Evolutionary conservation across 495 filamentous ascomycete genomes (phyloP), one percentile per base, ranked within the genome.

Genomic region (Friedmanniomyces simplex): DNA sequence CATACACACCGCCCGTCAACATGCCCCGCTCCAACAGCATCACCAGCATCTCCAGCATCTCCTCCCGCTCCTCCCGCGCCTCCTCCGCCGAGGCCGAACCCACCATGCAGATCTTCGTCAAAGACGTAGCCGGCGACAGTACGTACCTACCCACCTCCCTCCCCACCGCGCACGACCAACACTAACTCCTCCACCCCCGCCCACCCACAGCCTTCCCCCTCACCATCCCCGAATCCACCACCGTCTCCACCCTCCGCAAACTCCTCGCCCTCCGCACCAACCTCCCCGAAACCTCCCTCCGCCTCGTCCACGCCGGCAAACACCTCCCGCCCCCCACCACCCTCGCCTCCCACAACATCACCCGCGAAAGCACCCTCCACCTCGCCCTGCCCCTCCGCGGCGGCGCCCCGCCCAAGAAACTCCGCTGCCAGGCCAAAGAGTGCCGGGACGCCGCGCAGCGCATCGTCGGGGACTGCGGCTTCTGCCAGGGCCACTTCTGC

Each of bases 401-500:
- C 57, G 71, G 71, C 64, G 82, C 74, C 71, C 75, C 87, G 60
- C 28, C 28, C 28, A 32, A 86, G 74, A 95, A 89, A 80, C 82
- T 86, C 61, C 81, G 84, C 57, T 98, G 93, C 78, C 83, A 80
- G 59, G 88, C 85, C 77, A 89, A 88, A 74, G 84, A 87, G 59
- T 98, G 93, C 82, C 88, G 79, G 69, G 80, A 84, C 59, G 78
- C 79, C 32, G 89, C 90, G 22, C 89, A 94, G 69, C 81, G 87
- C 54, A 96, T 97, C 67, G 87, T 95, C 43, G 94, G 94, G 11
- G 93, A 97, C 73, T 98, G 93, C 76, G 85, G 82, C 52, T 97
- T 97, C 74, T 98, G 93, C 77, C 74, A 82, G 50, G 90, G 90
- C n/a, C 86, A 93, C 70, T 97, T 86, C 76, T 98, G 93, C 74